Evolutionary conservation across 768 basidiomycete species (phyloP).

Genomic region (Amanita pallidorosea): DNA sequence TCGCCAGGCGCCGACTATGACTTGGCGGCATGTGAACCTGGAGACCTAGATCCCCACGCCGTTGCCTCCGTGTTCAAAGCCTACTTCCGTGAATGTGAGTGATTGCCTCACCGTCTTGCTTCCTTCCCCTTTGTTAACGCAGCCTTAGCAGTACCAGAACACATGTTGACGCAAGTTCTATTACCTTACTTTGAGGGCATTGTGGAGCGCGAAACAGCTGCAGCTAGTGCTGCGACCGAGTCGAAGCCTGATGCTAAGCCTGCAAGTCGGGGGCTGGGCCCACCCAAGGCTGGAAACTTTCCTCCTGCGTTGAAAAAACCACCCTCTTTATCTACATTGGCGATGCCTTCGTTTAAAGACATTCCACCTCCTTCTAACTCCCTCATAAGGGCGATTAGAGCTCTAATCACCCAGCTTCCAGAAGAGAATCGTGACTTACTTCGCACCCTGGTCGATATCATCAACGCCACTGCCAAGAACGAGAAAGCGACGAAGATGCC

Average conservation of each 20-base stretch:
- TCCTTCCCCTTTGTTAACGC: conserved; percentile 2
- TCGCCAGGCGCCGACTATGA: conserved; percentile 75
- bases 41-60: conserved; percentile 89
- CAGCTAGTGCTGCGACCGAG: conserved; percentile 20
- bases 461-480: conserved; percentile 60
- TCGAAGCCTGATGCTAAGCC: conserved; percentile 9
- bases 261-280: conserved; percentile 15
- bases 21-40: conserved; percentile 64
- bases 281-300: conserved; percentile 23
- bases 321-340: conserved; percentile 70
- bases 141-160: conserved; percentile 60
- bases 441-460: conserved; percentile 70
- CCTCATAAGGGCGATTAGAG: conserved; percentile 46
- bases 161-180: conserved; percentile 67
- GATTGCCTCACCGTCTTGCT: neutral
- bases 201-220: conserved; percentile 42
- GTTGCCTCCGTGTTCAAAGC: conserved; percentile 91
- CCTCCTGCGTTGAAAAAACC: conserved; percentile 49
- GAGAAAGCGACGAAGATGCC: conserved; percentile 85
- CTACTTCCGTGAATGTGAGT: conserved; percentile 85
- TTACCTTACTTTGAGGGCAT: conserved; percentile 73
- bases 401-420: conserved; percentile 61
- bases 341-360: conserved; percentile 56
- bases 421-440: conserved; percentile 78
- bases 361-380: conserved; percentile 50